Percentiles rank a stretch among this genome's conserved stretches.
phyloP scores from a whole-genome alignment of 176 grass and related monocot genomes.

The Areca catechu region DNA sequence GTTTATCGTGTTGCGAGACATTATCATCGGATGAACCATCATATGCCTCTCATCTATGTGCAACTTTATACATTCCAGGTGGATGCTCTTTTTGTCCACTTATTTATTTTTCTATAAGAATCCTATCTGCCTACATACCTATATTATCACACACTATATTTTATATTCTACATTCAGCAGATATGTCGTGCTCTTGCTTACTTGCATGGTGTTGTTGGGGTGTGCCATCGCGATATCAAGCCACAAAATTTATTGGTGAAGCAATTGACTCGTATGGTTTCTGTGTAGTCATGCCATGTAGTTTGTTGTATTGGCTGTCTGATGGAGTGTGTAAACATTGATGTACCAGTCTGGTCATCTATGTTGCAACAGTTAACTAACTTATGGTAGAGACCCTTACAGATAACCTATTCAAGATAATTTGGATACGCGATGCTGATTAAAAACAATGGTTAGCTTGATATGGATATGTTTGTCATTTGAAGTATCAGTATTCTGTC shows the following conservation, averaged over 20 bases:
- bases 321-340: no score
- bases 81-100: neutral
- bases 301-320: no score
- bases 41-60: conserved; percentile 13
- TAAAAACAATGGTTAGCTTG: no score
- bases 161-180: conserved; percentile 1
- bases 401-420: no score
- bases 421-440: no score
- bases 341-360: no score
- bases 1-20: conserved; percentile 3
- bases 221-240: conserved; percentile 24
- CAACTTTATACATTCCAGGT: conserved; percentile 19
- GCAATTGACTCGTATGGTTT: neutral
- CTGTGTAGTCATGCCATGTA: no score
- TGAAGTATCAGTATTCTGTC: no score
- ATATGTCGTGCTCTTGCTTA: conserved; percentile 22
- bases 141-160: no score
- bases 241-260: conserved; percentile 27
- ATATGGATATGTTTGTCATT: no score
- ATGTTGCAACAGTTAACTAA: no score
- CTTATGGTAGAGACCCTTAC: no score
- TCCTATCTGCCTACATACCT: neutral
- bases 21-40: conserved; percentile 16
- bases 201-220: conserved; percentile 9
- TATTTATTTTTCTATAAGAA: neutral